These are phyloP conservation scores for Hyphodiscus hymeniophilus DNA, from an alignment of 495 filamentous ascomycete genomes.

Conservation along the genomic window DNA sequence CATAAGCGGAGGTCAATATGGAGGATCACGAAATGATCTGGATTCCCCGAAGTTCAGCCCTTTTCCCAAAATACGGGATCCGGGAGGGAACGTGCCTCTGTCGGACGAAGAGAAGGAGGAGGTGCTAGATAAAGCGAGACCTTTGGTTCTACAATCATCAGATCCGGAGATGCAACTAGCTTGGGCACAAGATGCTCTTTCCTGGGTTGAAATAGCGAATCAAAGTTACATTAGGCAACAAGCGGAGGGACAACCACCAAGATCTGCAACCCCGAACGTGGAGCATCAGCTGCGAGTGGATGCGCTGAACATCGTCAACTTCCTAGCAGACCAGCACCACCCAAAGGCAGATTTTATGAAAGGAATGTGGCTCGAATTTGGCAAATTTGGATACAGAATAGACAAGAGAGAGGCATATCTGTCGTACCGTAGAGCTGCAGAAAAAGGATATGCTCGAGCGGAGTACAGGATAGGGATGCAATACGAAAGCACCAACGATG, in stretches of 20 bases:
- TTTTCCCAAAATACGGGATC: slow-evolving; percentile 76
- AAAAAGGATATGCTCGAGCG: slow-evolving; percentile 84
- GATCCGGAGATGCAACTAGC: slow-evolving; percentile 94
- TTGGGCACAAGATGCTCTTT: slow-evolving; percentile 89
- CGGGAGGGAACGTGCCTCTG: slow-evolving; percentile 83
- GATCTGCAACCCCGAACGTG: slow-evolving; percentile 71
- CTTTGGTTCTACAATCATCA: slow-evolving; percentile 81
- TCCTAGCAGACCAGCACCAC: slow-evolving; percentile 84
- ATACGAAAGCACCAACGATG: slow-evolving; percentile 87
- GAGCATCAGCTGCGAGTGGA: slow-evolving; percentile 83
- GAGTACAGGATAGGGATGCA: slow-evolving; percentile 99
- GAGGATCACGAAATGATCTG: slow-evolving; percentile 26
- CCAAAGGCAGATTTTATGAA: slow-evolving; percentile 92
- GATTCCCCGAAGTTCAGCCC: slow-evolving; percentile 80
- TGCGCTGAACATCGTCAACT: slow-evolving; percentile 83
- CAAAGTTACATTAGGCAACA: slow-evolving; percentile 33
- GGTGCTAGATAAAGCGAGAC: slow-evolving; percentile 72
- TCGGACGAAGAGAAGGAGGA: slow-evolving; percentile 91
- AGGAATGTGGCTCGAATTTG: slow-evolving; percentile 97
- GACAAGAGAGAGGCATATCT: slow-evolving; percentile 93
- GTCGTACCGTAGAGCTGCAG: slow-evolving; percentile 76
- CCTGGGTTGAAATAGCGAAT: slow-evolving; percentile 77
- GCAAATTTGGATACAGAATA: slow-evolving; percentile 79
- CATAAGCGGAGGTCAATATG: slow-evolving; percentile 26
- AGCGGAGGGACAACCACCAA: slow-evolving; percentile 37